Evolutionary conservation across 352 stramenopile species (phyloP), one percentile per base, ranked within the genome.

Genomic region (Phytopythium boreale): DNA sequence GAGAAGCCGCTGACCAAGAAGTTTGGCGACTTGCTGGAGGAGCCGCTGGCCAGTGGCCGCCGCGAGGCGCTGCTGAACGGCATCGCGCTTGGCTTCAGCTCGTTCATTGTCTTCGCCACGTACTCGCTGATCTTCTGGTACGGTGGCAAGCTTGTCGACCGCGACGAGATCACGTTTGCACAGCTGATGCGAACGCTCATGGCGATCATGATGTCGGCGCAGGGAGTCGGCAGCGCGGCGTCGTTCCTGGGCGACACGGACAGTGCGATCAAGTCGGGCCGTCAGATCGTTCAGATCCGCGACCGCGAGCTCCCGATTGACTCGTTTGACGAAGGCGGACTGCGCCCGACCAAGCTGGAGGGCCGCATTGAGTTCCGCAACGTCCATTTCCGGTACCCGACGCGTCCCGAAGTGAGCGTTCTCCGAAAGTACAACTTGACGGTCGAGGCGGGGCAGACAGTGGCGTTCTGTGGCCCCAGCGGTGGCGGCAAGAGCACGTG

Each of bases 391-490:
- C 66, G 77, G 10, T 97, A 97, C 70, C 87, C 89, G 17, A 85
- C 70, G 2, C 78, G 88, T 6, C 80, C 74, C 0, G 56, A 89
- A 2, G 76, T 85, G 14, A 75, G 64, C 7, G 84, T 98, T 49
- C 83, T 98, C 14, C 79, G 85, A 20, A 69, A 82, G 56, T 84
- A 98, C 60, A 91, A 88, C 62, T 69, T 99, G 4, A 77, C 75
- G 7, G 84, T 96, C 41, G 75, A 88, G 53, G 50, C 80, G 24
- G 86, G 86, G 0, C 71, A 87, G 39, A 91, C 80, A 1, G 67
- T 71, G 29, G 66, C 67, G 11, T 61, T 90, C 50, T 82, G 80
- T 46, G 78, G 78, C 1, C 71, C 75, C 3, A 84, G 74, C 17
- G 78, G 77, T 8, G 69, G 74, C 0, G 77, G 77, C 17, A 87